phyloP scores from a whole-genome alignment of 106 monocot species.

The Dendrobium chrysotoxum region DNA sequence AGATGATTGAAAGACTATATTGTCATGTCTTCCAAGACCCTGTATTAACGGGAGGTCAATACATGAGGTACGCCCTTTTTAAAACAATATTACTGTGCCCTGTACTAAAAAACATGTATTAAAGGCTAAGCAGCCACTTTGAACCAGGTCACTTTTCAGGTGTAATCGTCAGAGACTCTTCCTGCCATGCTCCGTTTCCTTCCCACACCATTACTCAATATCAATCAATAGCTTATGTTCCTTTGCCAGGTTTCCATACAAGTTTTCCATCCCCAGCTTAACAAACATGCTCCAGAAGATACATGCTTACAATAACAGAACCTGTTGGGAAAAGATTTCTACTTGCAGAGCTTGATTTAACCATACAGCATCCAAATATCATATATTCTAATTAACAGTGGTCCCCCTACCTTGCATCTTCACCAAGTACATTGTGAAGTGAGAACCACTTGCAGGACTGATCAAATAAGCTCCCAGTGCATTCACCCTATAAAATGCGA shows the following conservation, averaged over 20 bases:
- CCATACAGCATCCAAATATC: not conserved
- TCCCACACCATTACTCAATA: not conserved
- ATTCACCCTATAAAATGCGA: constrained; percentile 46
- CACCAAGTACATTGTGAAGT: constrained; percentile 89
- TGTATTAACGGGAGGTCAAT: not conserved
- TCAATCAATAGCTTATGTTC: not conserved
- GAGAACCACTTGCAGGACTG: constrained; percentile 83
- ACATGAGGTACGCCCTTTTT: not conserved
- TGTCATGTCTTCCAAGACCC: not conserved
- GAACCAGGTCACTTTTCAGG: not conserved
- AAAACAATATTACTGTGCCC: not conserved
- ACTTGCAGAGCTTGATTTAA: not conserved
- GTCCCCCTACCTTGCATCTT: constrained; percentile 68
- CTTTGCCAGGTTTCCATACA: not conserved
- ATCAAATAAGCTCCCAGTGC: constrained; percentile 84
- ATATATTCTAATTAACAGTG: not conserved
- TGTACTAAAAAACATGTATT: not conserved
- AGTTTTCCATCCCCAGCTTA: not conserved
- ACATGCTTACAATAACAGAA: not conserved
- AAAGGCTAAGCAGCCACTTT: not conserved
- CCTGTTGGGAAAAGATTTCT: not conserved
- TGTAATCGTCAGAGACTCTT: not conserved
- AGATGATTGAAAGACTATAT: not conserved
- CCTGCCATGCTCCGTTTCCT: not conserved
- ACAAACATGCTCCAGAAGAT: not conserved